Conservation (phyloP, 768 basidiomycete genomes). For the Leccinum imitatum region DNA sequence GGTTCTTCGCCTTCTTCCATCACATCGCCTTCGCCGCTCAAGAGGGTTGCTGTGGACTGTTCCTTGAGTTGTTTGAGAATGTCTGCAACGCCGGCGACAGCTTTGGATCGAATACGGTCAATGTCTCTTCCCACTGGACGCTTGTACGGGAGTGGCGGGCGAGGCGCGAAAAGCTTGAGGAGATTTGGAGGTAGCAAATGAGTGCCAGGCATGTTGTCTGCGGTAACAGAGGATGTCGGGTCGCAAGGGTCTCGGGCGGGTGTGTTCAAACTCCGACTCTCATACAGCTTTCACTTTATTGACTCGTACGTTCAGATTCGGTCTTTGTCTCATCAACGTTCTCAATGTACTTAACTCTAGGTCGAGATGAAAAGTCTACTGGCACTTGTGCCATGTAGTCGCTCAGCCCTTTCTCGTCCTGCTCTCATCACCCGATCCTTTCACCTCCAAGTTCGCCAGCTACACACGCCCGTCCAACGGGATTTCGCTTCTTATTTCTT, state of each 20-base stretch:
- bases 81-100: slow-evolving; percentile 72
- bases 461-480: slow-evolving; percentile 21
- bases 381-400: slow-evolving; percentile 14
- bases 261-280: slow-evolving; percentile 34
- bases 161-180: slow-evolving; percentile 93
- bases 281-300: slow-evolving; percentile 7
- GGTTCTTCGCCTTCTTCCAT: slow-evolving; percentile 89
- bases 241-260: slow-evolving; percentile 6
- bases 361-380: slow-evolving; percentile 17
- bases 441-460: slow-evolving; percentile 1
- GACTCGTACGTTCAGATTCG: slow-evolving; percentile 6
- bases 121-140: slow-evolving; percentile 86
- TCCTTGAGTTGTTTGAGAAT: slow-evolving; percentile 76
- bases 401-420: slow-evolving; percentile 10
- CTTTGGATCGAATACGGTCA: slow-evolving; percentile 65
- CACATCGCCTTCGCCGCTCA: slow-evolving; percentile 57
- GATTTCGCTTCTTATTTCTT: slow-evolving; percentile 59
- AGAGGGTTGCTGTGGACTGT: slow-evolving; percentile 66
- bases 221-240: slow-evolving; percentile 9
- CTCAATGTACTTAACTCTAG: neutral
- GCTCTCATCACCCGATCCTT: slow-evolving; percentile 9
- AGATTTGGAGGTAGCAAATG: slow-evolving; percentile 94
- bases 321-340: slow-evolving; percentile 11
- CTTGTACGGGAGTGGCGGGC: slow-evolving; percentile 84
- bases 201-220: slow-evolving; percentile 56